Evolutionary conservation across 805 yeast genomes (phyloP), one percentile per base, ranked within the genome.

Genomic region (Hanseniaspora nectarophila): DNA sequence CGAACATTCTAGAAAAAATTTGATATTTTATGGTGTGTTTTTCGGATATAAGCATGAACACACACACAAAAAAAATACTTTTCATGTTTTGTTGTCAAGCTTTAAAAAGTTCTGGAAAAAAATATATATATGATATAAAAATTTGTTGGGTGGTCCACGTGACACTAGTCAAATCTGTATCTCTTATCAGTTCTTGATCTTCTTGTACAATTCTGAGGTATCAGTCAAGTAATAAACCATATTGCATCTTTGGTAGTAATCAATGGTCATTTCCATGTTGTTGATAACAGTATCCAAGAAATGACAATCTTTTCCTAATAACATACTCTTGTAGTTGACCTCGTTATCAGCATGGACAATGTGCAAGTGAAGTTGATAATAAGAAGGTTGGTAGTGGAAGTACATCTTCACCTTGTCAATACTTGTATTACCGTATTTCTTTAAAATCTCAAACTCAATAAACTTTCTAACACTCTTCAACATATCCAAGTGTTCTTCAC

Each of bases 291-390:
- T 95, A 54, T 85, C 94, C 42, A 92, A 66, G 26, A 88, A 67
- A 20, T 86, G 72, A 1, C 97, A 95, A 18, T 47, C 54, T 60
- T 83, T 84, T 2, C 97, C 97, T 2, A 74, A 76, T 5, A 77
- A 66, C 60, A 85, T 74, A 44, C 94, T 78, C 57, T 75, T 74
- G 43, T 87, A 80, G 51, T 82, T 60, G 1, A 92, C 85, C 1
- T 77, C 78, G 58, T 85, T 85, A 18, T 67, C 72, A 5, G 84
- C 72, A 60, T 85, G 82, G 18, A 87, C 95, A 16, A 86, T 81
- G 64, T 92, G 98, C 16, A 92, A 75, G 63, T 92, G 98, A 71
- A 92, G 82, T 61, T 92, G 97, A 62, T 92, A 92, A 65, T 90
- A 92, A 0, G 95, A 84, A 0, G 98, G 98, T 58, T 89, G 97